Base-by-base conservation (phyloP, 1,284 basidiomycete species). In the Cryptococcus sp. region DNA sequence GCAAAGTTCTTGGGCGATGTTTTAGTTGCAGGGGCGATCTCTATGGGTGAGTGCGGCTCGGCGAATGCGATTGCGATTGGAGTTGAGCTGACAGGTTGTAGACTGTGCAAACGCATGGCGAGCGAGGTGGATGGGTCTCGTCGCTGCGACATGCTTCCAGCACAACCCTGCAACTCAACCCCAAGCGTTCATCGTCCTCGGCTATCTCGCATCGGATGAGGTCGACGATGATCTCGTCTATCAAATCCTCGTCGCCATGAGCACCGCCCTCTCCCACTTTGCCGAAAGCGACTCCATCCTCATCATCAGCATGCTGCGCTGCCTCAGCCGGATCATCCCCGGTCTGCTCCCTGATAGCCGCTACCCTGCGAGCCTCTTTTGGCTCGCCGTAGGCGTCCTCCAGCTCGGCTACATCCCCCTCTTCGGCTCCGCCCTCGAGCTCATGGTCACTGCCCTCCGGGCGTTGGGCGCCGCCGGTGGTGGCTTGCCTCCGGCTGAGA, bases 61-160 rank as follows among this genome's bases (percentile, higher is more conserved):
- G 4, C 7, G 33, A 24, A 4, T 18, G 18, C 16, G 11, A 36
- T 33, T 33, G 16, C 16, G 23, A n/a, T n/a, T n/a, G n/a, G n/a
- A n/a, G n/a, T n/a, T n/a, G n/a, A 12, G 48, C 50, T 56, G 40
- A 60, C 23, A 8, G 4, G 15, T 21, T 35, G 21, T 59, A 91
- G 93, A 91, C 52, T 80, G 92, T 11, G 80, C 90, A 42, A 97
- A 97, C 70, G 85, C 89, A 15, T 97, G 94, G 93, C 84, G 89
- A 56, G 90, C 92, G 24, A 82, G 93, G 40, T 92, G 93, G 89
- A 91, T 93, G 85, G 87, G 91, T 53, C 77, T 97, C 53, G 85
- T 93, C n/a, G 89, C 90, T 0, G 86, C 91, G 1, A 91, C 88
- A 0, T 91, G 92, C 20, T 96, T 97, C 81, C 93, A 96, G 73